Conservation (phyloP, 2,329 filamentous ascomycete species). For the Calonectria hawksworthii region DNA sequence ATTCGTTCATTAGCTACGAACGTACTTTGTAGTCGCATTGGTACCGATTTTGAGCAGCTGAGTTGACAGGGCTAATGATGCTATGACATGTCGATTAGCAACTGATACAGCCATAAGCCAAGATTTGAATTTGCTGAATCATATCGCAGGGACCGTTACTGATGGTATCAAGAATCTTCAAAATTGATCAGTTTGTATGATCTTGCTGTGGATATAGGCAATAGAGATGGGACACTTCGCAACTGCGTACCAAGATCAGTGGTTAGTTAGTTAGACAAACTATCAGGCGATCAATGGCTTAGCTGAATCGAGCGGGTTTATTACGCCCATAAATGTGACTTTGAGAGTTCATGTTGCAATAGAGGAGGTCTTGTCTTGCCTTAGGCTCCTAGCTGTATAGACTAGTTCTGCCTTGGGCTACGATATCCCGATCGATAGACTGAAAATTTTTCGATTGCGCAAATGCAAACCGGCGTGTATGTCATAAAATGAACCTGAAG, state of each 20-base stretch:
- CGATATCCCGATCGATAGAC: not conserved
- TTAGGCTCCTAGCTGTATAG: not conserved
- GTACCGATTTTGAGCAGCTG: not conserved
- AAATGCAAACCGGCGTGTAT: not conserved
- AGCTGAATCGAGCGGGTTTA: too few species aligned
- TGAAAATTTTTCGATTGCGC: not conserved
- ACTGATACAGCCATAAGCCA: not conserved
- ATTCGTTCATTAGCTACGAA: not conserved
- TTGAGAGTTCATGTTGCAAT: not conserved
- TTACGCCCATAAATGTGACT: not conserved
- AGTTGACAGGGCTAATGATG: not conserved
- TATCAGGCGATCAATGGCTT: not conserved
- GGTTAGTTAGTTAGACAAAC: too few species aligned
- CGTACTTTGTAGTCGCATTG: not conserved
- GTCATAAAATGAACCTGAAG: not conserved
- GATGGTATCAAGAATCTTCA: not conserved
- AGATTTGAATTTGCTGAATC: not conserved
- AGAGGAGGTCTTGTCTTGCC: not conserved
- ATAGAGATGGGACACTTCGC: not conserved
- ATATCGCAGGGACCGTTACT: not conserved
- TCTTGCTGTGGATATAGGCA: too few species aligned
- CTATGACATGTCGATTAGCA: not conserved
- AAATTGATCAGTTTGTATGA: not conserved
- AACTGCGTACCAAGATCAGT: not conserved
- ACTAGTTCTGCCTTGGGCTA: not conserved